Evolutionary conservation across 1,139 yeast genomes (phyloP).

Genomic region (Ogataea hybrid): DNA sequence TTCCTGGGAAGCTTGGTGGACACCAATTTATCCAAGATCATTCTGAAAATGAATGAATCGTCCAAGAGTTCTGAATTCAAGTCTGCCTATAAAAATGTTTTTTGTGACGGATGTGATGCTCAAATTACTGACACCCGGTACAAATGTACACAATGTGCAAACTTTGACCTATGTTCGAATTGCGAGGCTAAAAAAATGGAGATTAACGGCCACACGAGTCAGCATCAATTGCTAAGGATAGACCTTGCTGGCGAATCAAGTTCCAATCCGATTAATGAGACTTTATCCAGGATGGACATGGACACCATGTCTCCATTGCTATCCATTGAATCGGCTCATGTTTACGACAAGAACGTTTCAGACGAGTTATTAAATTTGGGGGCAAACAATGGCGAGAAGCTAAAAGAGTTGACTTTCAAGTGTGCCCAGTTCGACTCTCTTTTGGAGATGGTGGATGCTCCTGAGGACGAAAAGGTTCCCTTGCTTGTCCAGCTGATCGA

Average conservation of each 20-base stretch:
- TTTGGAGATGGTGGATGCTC: conserved; percentile 11
- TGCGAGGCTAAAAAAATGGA: conserved; percentile 40
- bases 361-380: background rate
- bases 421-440: conserved; percentile 13
- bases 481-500: conserved; percentile 13
- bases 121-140: conserved; percentile 48
- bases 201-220: conserved; percentile 25
- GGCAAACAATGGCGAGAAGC: conserved; percentile 8
- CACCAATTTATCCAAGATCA: conserved; percentile 18
- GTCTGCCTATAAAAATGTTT: conserved; percentile 26
- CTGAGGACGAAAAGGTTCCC: conserved; percentile 9
- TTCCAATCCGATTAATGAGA: too few species aligned
- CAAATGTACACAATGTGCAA: conserved; percentile 52
- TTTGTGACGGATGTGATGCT: conserved; percentile 45
- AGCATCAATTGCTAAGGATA: conserved; percentile 32
- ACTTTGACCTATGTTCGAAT: conserved; percentile 54
- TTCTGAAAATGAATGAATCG: conserved; percentile 18
- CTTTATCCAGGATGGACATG: too few species aligned
- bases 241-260: background rate
- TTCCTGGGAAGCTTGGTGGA: conserved; percentile 21
- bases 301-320: too few species aligned
- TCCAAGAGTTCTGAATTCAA: conserved; percentile 1
- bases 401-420: conserved; percentile 2
- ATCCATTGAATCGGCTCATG: too few species aligned
- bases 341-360: background rate